These are phyloP conservation scores for Mortierella sp. DNA, from an alignment of 371 early-diverging fungal species.

Conservation along the genomic window DNA sequence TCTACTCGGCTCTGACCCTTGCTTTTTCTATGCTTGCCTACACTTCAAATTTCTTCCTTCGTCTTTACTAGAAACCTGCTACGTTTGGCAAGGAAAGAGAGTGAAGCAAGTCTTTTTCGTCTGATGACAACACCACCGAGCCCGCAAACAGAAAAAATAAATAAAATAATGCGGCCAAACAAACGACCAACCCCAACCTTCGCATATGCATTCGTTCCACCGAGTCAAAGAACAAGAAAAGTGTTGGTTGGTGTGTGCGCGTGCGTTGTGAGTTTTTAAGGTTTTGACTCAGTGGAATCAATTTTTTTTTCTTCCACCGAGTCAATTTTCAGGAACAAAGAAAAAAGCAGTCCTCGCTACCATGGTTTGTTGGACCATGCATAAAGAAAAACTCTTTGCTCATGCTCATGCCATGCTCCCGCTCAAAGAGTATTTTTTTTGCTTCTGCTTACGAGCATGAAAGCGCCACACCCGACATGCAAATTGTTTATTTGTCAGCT, in stretches of 20 bases:
- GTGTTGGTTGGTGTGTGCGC: slow-evolving; percentile 7
- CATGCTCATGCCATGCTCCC: no score
- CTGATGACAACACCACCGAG: not conserved
- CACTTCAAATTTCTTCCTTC: not conserved
- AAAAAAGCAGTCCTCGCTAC: no score
- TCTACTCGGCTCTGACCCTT: not conserved
- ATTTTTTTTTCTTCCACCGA: not conserved
- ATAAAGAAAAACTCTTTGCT: no score
- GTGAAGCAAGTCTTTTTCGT: not conserved
- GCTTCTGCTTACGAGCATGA: no score
- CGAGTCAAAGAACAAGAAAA: not conserved
- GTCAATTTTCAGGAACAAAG: slow-evolving; percentile 1
- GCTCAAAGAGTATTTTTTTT: no score
- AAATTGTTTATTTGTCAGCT: no score
- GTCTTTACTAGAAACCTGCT: not conserved
- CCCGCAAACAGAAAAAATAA: not conserved
- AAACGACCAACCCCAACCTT: not conserved
- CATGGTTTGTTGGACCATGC: no score
- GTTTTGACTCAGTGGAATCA: slow-evolving; percentile 5
- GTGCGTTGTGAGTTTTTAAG: not conserved
- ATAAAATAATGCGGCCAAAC: not conserved
- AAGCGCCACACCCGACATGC: no score
- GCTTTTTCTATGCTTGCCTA: not conserved
- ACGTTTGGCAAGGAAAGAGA: not conserved
- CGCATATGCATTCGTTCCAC: not conserved